Percentiles rank a stretch among this genome's conserved stretches.
phyloP scores from a whole-genome alignment of 1,284 basidiomycete genomes.

The Ceratobasidium sp. region DNA sequence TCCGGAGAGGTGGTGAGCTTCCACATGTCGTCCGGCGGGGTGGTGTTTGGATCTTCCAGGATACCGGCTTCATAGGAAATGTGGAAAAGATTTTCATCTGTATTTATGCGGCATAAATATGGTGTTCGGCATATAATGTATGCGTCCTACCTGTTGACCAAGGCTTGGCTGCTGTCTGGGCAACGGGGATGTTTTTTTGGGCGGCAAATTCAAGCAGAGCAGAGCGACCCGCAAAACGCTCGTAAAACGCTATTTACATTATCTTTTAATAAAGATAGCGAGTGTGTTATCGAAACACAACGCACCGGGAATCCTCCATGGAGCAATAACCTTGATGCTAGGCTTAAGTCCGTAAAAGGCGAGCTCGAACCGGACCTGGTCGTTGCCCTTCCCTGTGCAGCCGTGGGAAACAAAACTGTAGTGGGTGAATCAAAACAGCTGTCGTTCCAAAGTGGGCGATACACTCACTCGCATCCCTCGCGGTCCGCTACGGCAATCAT shows the following conservation, averaged over 20 bases:
- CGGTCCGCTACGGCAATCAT: conserved; percentile 94
- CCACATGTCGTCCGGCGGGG: conserved; percentile 99
- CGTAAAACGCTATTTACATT: conserved; percentile 79
- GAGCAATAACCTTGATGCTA: conserved; percentile 98
- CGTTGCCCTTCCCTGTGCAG: conserved; percentile 99
- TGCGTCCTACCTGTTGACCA: conserved; percentile 81
- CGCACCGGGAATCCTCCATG: conserved; percentile 92
- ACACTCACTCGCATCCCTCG: conserved; percentile 85
- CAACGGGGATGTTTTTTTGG: conserved; percentile 88
- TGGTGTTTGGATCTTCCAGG: conserved; percentile 94
- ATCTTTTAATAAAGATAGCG: not conserved
- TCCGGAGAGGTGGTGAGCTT: conserved; percentile 89
- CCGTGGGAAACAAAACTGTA: conserved; percentile 92
- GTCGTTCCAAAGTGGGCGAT: not conserved
- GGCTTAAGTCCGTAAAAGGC: conserved; percentile 99
- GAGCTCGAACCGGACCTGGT: conserved; percentile 99
- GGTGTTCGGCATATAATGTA: not conserved
- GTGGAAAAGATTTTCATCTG: conserved; percentile 98
- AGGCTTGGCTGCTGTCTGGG: conserved; percentile 94
- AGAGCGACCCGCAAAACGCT: conserved; percentile 93
- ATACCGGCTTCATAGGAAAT: conserved; percentile 99
- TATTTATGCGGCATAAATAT: not conserved
- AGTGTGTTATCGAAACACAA: not conserved
- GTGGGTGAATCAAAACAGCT: conserved; percentile 31
- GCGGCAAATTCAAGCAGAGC: conserved; percentile 91